Conservation (phyloP, 2,329 filamentous ascomycete genomes). For the Botrytis tulipae region DNA sequence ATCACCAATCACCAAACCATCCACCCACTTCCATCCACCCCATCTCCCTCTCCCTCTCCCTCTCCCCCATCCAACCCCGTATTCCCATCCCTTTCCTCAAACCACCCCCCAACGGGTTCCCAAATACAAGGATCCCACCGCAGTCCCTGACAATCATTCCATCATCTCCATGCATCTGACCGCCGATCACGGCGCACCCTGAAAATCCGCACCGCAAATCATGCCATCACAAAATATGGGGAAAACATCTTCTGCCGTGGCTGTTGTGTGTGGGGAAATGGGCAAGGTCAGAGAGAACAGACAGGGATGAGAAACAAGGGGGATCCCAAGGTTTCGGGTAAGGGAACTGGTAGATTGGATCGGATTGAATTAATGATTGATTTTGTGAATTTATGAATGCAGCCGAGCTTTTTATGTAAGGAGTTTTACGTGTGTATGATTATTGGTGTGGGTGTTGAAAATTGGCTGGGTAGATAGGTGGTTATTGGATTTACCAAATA, state of each 20-base stretch:
- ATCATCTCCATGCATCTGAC: not conserved
- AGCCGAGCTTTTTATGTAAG: not conserved
- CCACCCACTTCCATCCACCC: too few relatives aligned
- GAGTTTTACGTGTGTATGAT: too few relatives aligned
- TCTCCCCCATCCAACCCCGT: too few relatives aligned
- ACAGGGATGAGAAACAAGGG: not conserved
- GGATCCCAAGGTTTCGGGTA: not conserved
- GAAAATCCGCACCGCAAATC: not conserved
- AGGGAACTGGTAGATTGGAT: too few relatives aligned
- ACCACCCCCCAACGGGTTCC: too few relatives aligned
- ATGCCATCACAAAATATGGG: not conserved
- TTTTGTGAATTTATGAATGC: not conserved
- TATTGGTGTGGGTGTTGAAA: too few relatives aligned
- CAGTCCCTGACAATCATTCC: not conserved
- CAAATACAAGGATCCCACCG: not conserved
- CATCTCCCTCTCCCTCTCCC: not conserved
- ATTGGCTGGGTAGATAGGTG: not conserved
- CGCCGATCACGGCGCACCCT: not conserved
- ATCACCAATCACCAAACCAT: too few relatives aligned
- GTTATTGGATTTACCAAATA: not conserved
- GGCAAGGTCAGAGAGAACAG: too few relatives aligned
- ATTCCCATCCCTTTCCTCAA: not conserved
- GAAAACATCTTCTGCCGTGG: not conserved
- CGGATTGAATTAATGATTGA: too few relatives aligned
- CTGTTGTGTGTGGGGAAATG: not conserved